Evolutionary conservation across 2,329 filamentous ascomycete genomes (phyloP).

Genomic region (Ascochyta lentis): DNA sequence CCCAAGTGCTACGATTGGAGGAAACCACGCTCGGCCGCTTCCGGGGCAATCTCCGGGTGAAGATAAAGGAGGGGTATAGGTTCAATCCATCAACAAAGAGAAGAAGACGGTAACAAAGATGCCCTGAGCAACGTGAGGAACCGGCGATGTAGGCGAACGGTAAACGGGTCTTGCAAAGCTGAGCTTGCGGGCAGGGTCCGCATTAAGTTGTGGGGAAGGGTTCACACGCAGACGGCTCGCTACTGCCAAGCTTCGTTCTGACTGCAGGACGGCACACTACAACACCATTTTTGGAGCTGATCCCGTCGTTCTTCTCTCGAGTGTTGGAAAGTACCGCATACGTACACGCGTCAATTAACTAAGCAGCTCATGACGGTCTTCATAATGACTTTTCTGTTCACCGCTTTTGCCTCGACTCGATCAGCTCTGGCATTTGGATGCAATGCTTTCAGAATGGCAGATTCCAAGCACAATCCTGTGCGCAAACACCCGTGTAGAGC

Average conservation of each 20-base stretch:
- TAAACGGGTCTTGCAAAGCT: background rate
- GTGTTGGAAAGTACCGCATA: background rate
- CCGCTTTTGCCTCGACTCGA: background rate
- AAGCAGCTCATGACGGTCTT: background rate
- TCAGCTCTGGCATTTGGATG: background rate
- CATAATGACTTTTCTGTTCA: background rate
- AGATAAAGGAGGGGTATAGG: background rate
- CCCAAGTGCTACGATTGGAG: constrained; percentile 3
- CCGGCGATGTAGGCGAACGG: background rate
- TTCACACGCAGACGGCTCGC: background rate
- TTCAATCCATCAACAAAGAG: background rate
- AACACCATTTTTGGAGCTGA: background rate
- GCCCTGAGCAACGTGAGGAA: too few species aligned
- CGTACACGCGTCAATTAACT: background rate
- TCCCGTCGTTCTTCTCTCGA: background rate
- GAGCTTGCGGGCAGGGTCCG: background rate
- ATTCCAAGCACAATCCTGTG: background rate
- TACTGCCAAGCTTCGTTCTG: constrained; percentile 4
- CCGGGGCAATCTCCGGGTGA: constrained; percentile 5
- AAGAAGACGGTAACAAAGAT: background rate
- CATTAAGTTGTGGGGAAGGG: constrained; percentile 2
- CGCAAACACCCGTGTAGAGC: background rate
- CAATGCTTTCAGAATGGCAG: background rate
- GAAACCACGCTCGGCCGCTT: constrained; percentile 1
- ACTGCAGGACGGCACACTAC: constrained; percentile 1